Evolutionary conservation across 1,284 basidiomycete genomes (phyloP), one percentile per base, ranked within the genome.

Genomic region (Trichosporon inkin): DNA sequence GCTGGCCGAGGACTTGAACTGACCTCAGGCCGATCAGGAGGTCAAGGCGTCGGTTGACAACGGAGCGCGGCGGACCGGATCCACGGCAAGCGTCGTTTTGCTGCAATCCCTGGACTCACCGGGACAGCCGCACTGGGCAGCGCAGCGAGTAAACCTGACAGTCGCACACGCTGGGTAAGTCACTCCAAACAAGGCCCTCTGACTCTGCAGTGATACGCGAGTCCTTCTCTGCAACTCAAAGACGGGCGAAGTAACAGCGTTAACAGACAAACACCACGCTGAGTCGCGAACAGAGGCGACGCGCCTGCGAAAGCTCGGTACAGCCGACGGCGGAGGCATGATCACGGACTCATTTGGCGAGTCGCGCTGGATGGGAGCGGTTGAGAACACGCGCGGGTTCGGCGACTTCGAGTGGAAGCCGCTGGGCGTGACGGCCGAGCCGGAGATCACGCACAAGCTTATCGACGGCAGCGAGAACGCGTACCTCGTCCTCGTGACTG

Each of bases 261-360:
- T 97, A 82, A 93, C 92, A 0, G 90, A 94, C 75, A 86, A 85
- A 37, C 95, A 99, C 76, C 94, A 97, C 75, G 89, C 93, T 16
- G 94, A 98, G 70, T 84, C 90, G 20, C 87, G 86, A 20, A 82
- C 88, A 17, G 96, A 99, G 76, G 85, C 90, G 11, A 86, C 85
- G 41, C 83, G 95, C 32, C 80, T 99, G 54, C 85, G 94, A 47
- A 84, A 88, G 59, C 89, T 93, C 84, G 94, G 93, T 10, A 74
- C 79, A 16, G 88, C 88, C 7, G 38, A 54, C 22, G 44, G 44
- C 13, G 44, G 22, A 24, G 87, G 90, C 1, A 79, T 96, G 28
- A 89, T 97, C 51, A 90, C 91, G 5, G 95, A 99, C 75, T 93
- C 90, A 4, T 99, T 93, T 71, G 95, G 96, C 35, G 95, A 99